These are phyloP conservation scores for Hymenoscyphus occultus DNA, from an alignment of 2,329 filamentous ascomycete genomes.

Conservation along the genomic window DNA sequence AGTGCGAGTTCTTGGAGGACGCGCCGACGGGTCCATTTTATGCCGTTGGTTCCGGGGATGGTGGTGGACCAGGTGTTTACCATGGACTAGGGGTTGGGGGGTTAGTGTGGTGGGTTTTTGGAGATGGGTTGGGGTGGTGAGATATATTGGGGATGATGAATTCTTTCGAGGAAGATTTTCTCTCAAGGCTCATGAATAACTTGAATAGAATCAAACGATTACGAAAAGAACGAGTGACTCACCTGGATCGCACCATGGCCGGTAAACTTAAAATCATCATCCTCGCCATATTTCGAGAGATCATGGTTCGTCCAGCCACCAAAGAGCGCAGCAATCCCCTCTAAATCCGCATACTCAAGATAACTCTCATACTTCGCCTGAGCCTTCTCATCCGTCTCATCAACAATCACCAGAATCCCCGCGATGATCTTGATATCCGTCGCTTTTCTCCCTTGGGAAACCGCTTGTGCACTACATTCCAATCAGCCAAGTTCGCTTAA, in stretches of 20 bases:
- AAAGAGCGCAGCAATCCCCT: conserved; percentile 66
- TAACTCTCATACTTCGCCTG: conserved; percentile 59
- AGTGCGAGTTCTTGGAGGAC: conserved; percentile 26
- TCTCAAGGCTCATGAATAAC: no score
- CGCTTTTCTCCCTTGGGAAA: conserved; percentile 50
- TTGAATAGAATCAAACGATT: no score
- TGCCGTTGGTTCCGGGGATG: conserved; percentile 56
- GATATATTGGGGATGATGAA: no score
- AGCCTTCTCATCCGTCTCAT: conserved; percentile 62
- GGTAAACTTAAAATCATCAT: conserved; percentile 37
- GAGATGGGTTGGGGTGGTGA: no score
- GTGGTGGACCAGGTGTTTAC: conserved; percentile 47
- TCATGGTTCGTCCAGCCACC: conserved; percentile 72
- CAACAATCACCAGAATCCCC: conserved; percentile 50
- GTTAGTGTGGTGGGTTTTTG: no score
- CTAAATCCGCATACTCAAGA: conserved; percentile 56
- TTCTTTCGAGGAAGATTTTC: no score
- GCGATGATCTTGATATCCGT: conserved; percentile 33
- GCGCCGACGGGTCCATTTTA: conserved; percentile 64
- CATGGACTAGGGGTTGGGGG: conserved; percentile 30
- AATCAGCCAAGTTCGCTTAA: background rate
- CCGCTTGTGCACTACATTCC: conserved; percentile 33
- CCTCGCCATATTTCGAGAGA: conserved; percentile 35
- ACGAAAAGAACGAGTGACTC: no score
- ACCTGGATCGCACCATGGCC: conserved; percentile 41